Evolutionary conservation across 1,139 yeast species (phyloP), one percentile per base, ranked within the genome.

Genomic region (Diutina pseudorugosa): DNA sequence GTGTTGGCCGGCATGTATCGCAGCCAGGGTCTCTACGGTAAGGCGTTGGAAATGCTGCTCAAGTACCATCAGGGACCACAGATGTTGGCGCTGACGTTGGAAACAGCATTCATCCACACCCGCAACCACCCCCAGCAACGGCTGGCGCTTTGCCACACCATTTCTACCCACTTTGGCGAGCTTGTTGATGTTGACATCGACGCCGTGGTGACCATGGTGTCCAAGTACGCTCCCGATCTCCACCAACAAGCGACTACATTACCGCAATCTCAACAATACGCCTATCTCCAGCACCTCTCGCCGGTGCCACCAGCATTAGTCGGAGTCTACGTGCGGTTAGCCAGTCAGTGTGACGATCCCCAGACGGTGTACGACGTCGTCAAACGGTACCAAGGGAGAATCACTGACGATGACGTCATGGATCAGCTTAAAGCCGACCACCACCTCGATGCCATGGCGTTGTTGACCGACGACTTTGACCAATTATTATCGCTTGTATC

Each of bases 1-100:
- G 93, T 83, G 0, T 68, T 90, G 33, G 75, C 83, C 55, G 69
- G 73, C 50, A 61, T 85, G 3, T 87, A 82, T 62, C 68, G 76
- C 47, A 66, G 77, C 0, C 80, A 83, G 55, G 75, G 76, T 8
- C 73, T 71, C 53, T 79, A 71, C 57, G 68, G 79, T 2, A 76
- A 81, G 54, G 76, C 84, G 1, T 58, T 73, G 45, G 70, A 67
- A 51, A 60, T 69, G 1, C 72, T 75, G 75, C 57, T 73, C 41
- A 25, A 20, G 2, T 14, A n/a, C 8, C 30, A 25, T 2, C 57
- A 61, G 53, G 56, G 57, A 23, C 57, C 57, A 19, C 47, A 51
- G 4, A 55, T 50, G 21, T 52, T 47, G 12, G 52, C 57, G 2
- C 40, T 36, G 6, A 66, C 78, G 20, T 60, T 81, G 19, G 71